Base-by-base conservation (phyloP, 805 yeast genomes). In the Pichia kluyveri region DNA sequence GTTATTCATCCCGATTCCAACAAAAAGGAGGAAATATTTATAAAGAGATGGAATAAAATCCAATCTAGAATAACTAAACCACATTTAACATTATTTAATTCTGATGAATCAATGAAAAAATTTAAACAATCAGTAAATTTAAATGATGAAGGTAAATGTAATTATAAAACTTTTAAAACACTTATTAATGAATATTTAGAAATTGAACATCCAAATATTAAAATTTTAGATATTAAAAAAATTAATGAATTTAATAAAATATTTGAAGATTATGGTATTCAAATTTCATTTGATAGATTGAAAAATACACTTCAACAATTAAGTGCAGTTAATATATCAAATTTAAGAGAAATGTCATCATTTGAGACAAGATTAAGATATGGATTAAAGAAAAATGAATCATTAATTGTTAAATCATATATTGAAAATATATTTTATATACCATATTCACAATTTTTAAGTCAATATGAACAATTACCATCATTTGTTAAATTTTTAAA, bases 261-360 rank as follows among this genome's bases (percentile, higher is more conserved):
- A 5, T 14, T 11, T 10, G 26, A 19, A 40, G 28, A 36, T 7
- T 34, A 34, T 14, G 36, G 23, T 14, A 23, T 15, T 10, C 4
- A 12, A 5, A 14, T 34, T 34, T 15, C n/a, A 14, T 28, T 41
- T 41, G 36, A 17, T 14, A 44, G 36, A 36, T 19, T 40, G 17
- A 44, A 48, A 44, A 27, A 23, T n/a, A n/a, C 47, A 26, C 37
- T 48, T 23, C 38, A 43, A 27, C 28, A 23, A 36, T 18, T 47
- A 9, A 40, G 50, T 47, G 30, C 37, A 3, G 43, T 43, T 19
- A 26, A 31, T 8, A 28, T 4, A 9, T 4, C n/a, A 6, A 26
- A 15, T 8, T 32, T 47, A 3, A 40, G 34, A 18, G 19, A 31
- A 6, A 40, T 47, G 50, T 19, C 23, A 19, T 12, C 41, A 7